phyloP scores from a whole-genome alignment of 1,139 yeast genomes.

The Saccharomyces hybrid region DNA sequence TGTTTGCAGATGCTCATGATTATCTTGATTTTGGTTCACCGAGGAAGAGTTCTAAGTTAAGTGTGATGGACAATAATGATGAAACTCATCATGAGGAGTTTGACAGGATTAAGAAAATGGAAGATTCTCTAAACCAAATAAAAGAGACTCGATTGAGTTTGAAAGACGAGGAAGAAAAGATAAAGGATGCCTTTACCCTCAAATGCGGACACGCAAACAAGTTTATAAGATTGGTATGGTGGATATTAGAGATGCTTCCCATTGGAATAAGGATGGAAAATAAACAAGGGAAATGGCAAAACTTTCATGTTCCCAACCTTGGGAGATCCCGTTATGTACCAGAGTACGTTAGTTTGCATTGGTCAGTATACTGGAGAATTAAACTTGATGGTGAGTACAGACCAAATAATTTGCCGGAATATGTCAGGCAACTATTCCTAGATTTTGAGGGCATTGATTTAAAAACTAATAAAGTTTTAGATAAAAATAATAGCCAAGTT shows the following conservation, averaged over 20 bases:
- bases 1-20: conserved; percentile 46
- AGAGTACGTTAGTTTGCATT: conserved; percentile 42
- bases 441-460: conserved; percentile 27
- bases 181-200: conserved; percentile 11
- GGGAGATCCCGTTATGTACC: conserved; percentile 48
- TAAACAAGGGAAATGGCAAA: conserved; percentile 41
- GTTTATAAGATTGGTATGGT: conserved; percentile 38
- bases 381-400: conserved; percentile 39
- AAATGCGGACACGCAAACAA: conserved; percentile 12
- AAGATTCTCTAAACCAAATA: not conserved
- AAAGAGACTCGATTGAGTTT: not conserved
- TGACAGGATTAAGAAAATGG: not conserved
- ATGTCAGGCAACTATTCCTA: conserved; percentile 21
- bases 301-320: conserved; percentile 44
- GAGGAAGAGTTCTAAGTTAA: not conserved
- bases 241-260: conserved; percentile 55
- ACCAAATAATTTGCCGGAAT: conserved; percentile 41
- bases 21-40: conserved; percentile 28
- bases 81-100: not conserved
- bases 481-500: not conserved
- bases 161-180: conserved; percentile 10
- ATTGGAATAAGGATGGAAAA: conserved; percentile 45
- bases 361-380: conserved; percentile 55
- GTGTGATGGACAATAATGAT: not conserved
- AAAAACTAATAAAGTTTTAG: not conserved